A percentile compares a stretch with the other conserved stretches of the same genome.
phyloP scores from a whole-genome alignment of 495 filamentous ascomycete species.

The Staphylotrichum tortipilum region DNA sequence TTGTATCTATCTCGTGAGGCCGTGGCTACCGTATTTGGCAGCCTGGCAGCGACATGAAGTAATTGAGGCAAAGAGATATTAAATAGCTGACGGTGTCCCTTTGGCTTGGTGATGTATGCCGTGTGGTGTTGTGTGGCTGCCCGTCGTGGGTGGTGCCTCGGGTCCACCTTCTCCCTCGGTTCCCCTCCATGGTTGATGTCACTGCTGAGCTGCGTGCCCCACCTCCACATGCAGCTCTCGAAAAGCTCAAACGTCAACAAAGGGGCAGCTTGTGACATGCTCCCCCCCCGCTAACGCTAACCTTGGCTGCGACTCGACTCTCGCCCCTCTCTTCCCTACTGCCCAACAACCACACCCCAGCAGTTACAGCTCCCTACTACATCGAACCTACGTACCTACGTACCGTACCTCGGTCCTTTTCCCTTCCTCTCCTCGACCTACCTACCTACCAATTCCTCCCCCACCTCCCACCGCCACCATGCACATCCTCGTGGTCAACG shows the following conservation, averaged over 20 bases:
- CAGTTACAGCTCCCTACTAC: too few relatives aligned
- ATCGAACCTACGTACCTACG: too few relatives aligned
- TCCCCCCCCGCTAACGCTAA: background rate
- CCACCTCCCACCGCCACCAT: slow-evolving; percentile 14
- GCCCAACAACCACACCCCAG: too few relatives aligned
- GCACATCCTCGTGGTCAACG: slow-evolving; percentile 56
- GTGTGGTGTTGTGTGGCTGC: too few relatives aligned
- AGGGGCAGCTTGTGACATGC: slow-evolving; percentile 11
- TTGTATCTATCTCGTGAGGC: slow-evolving; percentile 4
- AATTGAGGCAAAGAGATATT: background rate
- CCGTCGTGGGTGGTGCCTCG: too few relatives aligned
- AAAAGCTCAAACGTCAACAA: slow-evolving; percentile 13
- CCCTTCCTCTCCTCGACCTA: background rate
- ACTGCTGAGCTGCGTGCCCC: too few relatives aligned
- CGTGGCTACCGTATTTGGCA: background rate
- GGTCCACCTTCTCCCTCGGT: too few relatives aligned
- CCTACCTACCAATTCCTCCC: background rate
- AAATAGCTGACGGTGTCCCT: too few relatives aligned
- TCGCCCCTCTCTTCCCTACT: background rate
- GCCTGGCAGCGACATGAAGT: background rate
- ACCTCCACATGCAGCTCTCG: background rate
- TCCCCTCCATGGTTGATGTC: too few relatives aligned
- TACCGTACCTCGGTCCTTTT: too few relatives aligned
- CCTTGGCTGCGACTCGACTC: background rate
- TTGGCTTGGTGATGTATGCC: too few relatives aligned